Base-by-base conservation (phyloP, 257 asterid genomes). In the Nyctanthes arbortristis region DNA sequence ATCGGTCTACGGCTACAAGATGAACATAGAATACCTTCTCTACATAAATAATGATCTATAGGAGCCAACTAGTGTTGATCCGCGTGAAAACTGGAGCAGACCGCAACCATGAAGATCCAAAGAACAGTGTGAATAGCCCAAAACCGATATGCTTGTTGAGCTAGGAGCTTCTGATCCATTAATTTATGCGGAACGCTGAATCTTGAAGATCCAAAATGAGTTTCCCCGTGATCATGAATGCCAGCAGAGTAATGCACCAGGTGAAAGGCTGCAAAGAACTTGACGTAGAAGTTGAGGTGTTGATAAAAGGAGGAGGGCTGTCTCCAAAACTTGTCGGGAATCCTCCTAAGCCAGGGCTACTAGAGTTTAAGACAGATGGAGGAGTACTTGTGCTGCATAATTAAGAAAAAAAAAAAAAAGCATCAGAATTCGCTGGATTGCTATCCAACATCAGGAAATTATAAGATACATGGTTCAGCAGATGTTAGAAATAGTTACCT, bases 311-410 rank as follows among this genome's bases (percentile, higher is more conserved):
- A 32, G 87, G 90, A 39, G 87, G 79, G 69, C 69, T 72, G 11
- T 79, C 92, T 1, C 89, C 83, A 13, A 75, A 79, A 71, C 91
- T 89, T 0, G 78, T 27, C 61, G 78, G 67, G 65, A 81, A 67
- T 58, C 75, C 82, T 76, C 90, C 89, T 25, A 82, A 7, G 40
- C 82, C 79, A 5, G 96, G 94, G 80, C 71, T 79, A 69, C 81
- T 78, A 10, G 81, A 63, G 45, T 78, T 84, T 29, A 82, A 10
- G 49, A 67, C 64, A 1, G 79, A 10, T 63, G 96, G 96, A 72
- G 96, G 84, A 31, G 76, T 33, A 27, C 84, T 85, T 8, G 60
- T 68, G 52, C 97, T 87, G 90, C 73, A 66, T 61, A 58, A 66
- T 37, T 43, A 30, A 29, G 64, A 20, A 1, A 63, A 61, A 45